A percentile compares a stretch with the other conserved stretches of the same genome.
Evolutionary conservation across 768 basidiomycete genomes (phyloP).

Genomic region (Sporobolomyces pararoseus): DNA sequence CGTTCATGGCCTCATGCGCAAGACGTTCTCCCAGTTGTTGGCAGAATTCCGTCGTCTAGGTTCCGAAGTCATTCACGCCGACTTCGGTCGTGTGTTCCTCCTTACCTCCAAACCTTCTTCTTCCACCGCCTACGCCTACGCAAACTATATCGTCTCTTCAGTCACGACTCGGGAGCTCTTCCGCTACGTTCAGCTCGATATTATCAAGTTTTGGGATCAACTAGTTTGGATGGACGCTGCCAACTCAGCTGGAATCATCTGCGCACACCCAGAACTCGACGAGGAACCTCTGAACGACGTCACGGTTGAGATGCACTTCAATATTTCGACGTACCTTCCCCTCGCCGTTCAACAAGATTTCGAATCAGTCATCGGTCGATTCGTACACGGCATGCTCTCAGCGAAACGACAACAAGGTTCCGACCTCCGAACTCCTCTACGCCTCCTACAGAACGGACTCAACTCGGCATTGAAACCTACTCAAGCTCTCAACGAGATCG

Average conservation of each 20-base stretch:
- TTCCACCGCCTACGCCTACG: conserved; percentile 89
- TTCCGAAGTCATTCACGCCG: conserved; percentile 86
- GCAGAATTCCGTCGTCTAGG: conserved; percentile 95
- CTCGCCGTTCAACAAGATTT: conserved; percentile 76
- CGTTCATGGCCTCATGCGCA: conserved; percentile 91
- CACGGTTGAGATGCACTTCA: conserved; percentile 77
- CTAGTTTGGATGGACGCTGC: conserved; percentile 92
- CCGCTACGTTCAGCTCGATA: conserved; percentile 80
- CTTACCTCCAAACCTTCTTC: conserved; percentile 88
- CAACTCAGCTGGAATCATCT: conserved; percentile 85
- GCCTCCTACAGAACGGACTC: conserved; percentile 60
- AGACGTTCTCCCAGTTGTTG: conserved; percentile 92
- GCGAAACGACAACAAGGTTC: conserved; percentile 62
- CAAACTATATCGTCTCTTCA: conserved; percentile 87
- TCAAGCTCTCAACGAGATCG: conserved; percentile 67
- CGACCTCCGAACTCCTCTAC: conserved; percentile 64
- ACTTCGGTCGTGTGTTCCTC: conserved; percentile 83
- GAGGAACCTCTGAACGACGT: conserved; percentile 66
- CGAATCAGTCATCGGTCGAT: conserved; percentile 66
- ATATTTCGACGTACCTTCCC: conserved; percentile 84
- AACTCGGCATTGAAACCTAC: conserved; percentile 48
- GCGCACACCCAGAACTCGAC: conserved; percentile 60
- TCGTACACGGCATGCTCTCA: conserved; percentile 73
- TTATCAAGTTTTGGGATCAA: conserved; percentile 87
- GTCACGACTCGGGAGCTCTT: conserved; percentile 93